These are phyloP conservation scores for Penicillium vulpinum DNA, from an alignment of 2,329 filamentous ascomycete species.

Conservation along the genomic window DNA sequence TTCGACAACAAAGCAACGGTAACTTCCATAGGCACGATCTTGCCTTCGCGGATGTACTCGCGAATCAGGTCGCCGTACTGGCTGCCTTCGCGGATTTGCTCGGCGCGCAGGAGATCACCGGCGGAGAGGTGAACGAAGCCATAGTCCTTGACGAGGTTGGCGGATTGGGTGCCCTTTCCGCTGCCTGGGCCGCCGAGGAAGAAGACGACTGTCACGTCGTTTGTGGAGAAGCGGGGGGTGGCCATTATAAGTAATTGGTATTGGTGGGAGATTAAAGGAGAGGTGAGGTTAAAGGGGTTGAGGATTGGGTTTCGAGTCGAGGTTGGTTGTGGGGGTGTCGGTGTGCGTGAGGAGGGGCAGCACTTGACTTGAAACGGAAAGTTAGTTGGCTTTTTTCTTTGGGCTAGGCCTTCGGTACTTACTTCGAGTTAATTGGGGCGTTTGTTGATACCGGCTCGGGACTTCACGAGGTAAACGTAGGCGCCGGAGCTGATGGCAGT, in stretches of 20 bases:
- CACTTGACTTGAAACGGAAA: slow-evolving; percentile 11
- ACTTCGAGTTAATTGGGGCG: slow-evolving; percentile 12
- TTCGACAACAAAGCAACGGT: slow-evolving; percentile 92
- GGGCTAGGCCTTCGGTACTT: neutral
- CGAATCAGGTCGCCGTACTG: slow-evolving; percentile 93
- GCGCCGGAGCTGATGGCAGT: slow-evolving; percentile 50
- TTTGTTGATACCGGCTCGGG: slow-evolving; percentile 37
- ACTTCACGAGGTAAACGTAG: slow-evolving; percentile 54
- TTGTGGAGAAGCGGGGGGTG: slow-evolving; percentile 71
- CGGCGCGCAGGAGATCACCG: slow-evolving; percentile 87
- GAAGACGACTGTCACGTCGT: slow-evolving; percentile 90
- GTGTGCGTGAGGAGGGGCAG: slow-evolving; percentile 33
- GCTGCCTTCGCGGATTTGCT: slow-evolving; percentile 82
- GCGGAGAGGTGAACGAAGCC: slow-evolving; percentile 91
- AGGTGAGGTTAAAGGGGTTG: neutral
- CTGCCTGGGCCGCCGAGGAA: slow-evolving; percentile 94
- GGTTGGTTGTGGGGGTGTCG: slow-evolving; percentile 58
- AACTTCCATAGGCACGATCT: slow-evolving; percentile 98
- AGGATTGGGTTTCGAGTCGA: slow-evolving; percentile 24
- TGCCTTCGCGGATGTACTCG: slow-evolving; percentile 88
- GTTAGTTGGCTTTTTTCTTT: neutral
- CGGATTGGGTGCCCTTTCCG: slow-evolving; percentile 95
- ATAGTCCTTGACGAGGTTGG: slow-evolving; percentile 80
- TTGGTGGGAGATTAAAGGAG: neutral
- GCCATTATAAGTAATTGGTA: slow-evolving; percentile 23